Base-by-base conservation (phyloP, 306 rosid species). In the Pterocarpus santalinus region DNA sequence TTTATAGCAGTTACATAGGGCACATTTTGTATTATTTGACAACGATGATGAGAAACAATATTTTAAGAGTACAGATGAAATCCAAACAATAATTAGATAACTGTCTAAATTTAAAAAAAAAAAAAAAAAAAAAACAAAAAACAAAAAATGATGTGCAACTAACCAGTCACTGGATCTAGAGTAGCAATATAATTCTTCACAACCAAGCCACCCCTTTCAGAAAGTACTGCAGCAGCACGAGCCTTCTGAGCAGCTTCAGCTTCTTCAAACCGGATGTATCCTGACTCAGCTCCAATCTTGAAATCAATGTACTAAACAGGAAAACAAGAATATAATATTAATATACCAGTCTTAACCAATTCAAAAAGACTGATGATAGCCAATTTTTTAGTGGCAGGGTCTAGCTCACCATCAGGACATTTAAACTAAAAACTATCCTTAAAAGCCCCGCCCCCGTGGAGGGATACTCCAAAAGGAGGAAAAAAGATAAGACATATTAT, bases 241-340 rank as follows among this genome's bases (percentile, higher is more conserved):
- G 97, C 94, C 77, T 94, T 94, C 89, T 90, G 97, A 79, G 94
- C 85, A 67, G 94, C 93, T 82, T 91, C 97, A 57, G 94, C 77
- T 30, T 91, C 93, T 41, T 92, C 94, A 77, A 92, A 94, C 71
- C 98, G 88, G 76, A 94, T 85, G 75, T 84, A 90, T 68, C 98
- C 98, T 0, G 96, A 92, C 36, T 83, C 91, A 38, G n/a, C 98
- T 81, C 98, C 98, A 15, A 94, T 90, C 89, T 84, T 87, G 86
- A 92, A 94, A 88, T 94, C 98, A 34, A 94, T 76, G 84, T 75
- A 94, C 98, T 94, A 55, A 72, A 80, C 74, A 55, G 39, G 38
- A 33, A 80, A 65, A 75, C 65, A 57, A 57, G 33, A 51, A 34
- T 32, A 85, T 5, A 9, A 12, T 5, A 13, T 7, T 51, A 52